phyloP scores from a whole-genome alignment of 257 asterid species.

The Salvia splendens region DNA sequence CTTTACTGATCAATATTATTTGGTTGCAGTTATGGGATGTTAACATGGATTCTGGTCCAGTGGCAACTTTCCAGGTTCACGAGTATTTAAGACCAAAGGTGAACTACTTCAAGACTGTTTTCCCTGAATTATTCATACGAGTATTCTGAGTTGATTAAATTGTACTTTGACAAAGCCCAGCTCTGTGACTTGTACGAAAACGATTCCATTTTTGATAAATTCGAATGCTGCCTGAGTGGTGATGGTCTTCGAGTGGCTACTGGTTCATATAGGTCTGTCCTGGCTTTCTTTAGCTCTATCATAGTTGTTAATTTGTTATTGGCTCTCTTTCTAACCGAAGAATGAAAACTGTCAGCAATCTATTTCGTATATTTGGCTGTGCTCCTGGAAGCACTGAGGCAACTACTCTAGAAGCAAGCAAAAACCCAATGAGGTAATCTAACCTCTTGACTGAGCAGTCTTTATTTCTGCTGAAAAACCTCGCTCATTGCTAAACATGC shows the following conservation, averaged over 20 bases:
- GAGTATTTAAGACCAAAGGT: constrained; percentile 90
- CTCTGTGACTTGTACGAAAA: constrained; percentile 86
- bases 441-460: not conserved
- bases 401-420: constrained; percentile 96
- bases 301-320: constrained; percentile 8
- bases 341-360: constrained; percentile 60
- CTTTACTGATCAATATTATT: constrained; percentile 30
- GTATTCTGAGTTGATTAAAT: constrained; percentile 32
- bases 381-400: constrained; percentile 76
- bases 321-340: constrained; percentile 5
- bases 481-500: constrained; percentile 22
- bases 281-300: constrained; percentile 21
- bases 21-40: constrained; percentile 81
- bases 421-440: constrained; percentile 88
- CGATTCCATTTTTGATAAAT: constrained; percentile 86
- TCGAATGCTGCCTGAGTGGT: constrained; percentile 89
- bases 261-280: constrained; percentile 75
- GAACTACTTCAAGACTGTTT: constrained; percentile 26
- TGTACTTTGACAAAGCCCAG: constrained; percentile 45
- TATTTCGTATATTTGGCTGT: constrained; percentile 89
- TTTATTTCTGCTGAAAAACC: constrained; percentile 11
- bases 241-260: constrained; percentile 82
- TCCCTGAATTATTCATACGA: not conserved
- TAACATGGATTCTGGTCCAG: constrained; percentile 90
- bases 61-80: constrained; percentile 80